These are phyloP conservation scores for Microglena sp. DNA, from an alignment of 139 green algal species.

Conservation along the genomic window DNA sequence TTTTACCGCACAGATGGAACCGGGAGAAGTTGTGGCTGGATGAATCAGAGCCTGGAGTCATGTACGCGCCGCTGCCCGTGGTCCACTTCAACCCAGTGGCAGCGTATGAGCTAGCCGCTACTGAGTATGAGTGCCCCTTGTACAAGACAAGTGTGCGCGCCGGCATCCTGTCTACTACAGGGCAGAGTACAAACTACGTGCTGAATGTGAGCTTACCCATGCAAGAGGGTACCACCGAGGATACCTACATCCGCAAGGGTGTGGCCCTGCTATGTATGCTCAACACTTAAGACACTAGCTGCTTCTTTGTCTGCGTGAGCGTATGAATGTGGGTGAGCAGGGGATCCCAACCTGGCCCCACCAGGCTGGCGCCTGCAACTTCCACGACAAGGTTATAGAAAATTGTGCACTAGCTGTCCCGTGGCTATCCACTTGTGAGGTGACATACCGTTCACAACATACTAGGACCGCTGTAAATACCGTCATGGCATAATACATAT, in stretches of 20 bases:
- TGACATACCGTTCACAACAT: too few relatives aligned
- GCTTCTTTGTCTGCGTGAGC: too few relatives aligned
- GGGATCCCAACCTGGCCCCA: too few relatives aligned
- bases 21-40: slow-evolving; percentile 20
- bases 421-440: too few relatives aligned
- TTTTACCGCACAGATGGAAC: too few relatives aligned
- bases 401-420: too few relatives aligned
- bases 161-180: slow-evolving; percentile 68
- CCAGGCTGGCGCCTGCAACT: too few relatives aligned
- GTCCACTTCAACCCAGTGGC: slow-evolving; percentile 52
- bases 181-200: slow-evolving; percentile 76
- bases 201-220: slow-evolving; percentile 59
- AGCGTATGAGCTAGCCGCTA: slow-evolving; percentile 28
- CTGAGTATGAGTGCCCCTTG: slow-evolving; percentile 65
- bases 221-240: slow-evolving; percentile 26
- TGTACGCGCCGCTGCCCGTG: slow-evolving; percentile 64
- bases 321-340: too few relatives aligned
- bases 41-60: slow-evolving; percentile 55
- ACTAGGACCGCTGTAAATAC: too few relatives aligned
- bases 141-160: slow-evolving; percentile 76
- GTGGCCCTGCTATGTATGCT: slow-evolving; percentile 64
- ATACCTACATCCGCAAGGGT: slow-evolving; percentile 72
- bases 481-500: too few relatives aligned
- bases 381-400: too few relatives aligned
- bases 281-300: slow-evolving; percentile 45